A percentile compares a stretch with the other conserved stretches of the same genome.
phyloP scores from a whole-genome alignment of 202 grass and related monocot genomes.

The Brachypodium distachyon region DNA sequence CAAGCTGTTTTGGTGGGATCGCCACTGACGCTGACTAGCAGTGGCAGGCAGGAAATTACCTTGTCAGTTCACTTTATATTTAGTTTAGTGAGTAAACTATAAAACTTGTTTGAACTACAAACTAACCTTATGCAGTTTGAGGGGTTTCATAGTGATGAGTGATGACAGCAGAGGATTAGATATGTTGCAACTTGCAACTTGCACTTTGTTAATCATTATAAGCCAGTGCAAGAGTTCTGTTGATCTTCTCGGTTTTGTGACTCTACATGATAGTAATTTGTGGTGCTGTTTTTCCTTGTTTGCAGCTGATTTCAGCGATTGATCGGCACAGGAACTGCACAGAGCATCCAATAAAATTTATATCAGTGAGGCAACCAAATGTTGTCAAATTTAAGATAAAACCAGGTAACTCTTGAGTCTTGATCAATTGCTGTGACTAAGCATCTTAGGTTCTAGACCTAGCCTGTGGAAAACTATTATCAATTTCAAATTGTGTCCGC shows the following conservation, averaged over 20 bases:
- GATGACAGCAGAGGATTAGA: not conserved
- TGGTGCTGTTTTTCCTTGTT: not conserved
- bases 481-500: not conserved
- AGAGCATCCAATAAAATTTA: conserved; percentile 98
- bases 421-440: not conserved
- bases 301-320: conserved; percentile 80
- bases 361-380: conserved; percentile 72
- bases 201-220: not conserved
- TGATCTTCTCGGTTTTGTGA: not conserved
- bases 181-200: not conserved
- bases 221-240: not conserved
- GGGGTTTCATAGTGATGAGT: not conserved
- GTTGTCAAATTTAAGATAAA: conserved; percentile 97
- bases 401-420: conserved; percentile 46
- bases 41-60: not conserved
- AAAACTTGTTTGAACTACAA: too few species aligned
- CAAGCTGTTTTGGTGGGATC: too few species aligned
- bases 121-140: not conserved
- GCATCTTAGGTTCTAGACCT: not conserved
- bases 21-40: too few species aligned
- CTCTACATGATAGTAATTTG: not conserved
- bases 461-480: not conserved
- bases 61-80: not conserved
- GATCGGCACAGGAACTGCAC: conserved; percentile 78
- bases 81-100: not conserved